Conservation (phyloP, 345 rosid genomes). For the Boechera retrofracta region DNA sequence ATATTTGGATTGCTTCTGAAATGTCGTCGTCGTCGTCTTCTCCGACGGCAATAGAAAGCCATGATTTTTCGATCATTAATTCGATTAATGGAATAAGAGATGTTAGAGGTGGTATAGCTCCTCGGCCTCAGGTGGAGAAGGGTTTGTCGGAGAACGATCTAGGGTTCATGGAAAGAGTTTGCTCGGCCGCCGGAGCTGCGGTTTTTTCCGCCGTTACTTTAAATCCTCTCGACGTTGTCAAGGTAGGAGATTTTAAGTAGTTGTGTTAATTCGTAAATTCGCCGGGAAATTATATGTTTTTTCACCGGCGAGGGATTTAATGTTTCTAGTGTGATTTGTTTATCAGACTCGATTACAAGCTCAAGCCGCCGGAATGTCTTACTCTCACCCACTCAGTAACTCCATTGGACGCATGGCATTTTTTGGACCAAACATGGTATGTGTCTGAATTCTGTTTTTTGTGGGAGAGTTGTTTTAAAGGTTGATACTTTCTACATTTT, state of each 20-base stretch:
- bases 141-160: constrained; percentile 50
- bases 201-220: constrained; percentile 79
- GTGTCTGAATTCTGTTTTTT: background rate
- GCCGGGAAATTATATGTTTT: background rate
- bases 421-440: constrained; percentile 93
- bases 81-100: constrained; percentile 24
- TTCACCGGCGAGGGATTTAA: constrained; percentile 10
- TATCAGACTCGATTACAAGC: constrained; percentile 91
- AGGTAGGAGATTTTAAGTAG: constrained; percentile 49
- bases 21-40: constrained; percentile 31
- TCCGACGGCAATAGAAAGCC: constrained; percentile 20
- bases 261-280: constrained; percentile 17
- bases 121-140: constrained; percentile 32
- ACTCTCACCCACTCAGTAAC: constrained; percentile 92
- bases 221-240: constrained; percentile 95
- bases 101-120: constrained; percentile 32
- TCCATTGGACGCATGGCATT: constrained; percentile 80
- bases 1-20: constrained; percentile 41
- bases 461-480: constrained; percentile 3
- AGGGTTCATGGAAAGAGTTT: constrained; percentile 73
- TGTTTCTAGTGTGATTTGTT: constrained; percentile 11
- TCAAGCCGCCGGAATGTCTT: constrained; percentile 92
- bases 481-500: background rate
- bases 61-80: constrained; percentile 23
- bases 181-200: constrained; percentile 96